phyloP scores from a whole-genome alignment of 352 stramenopile species.

The Phytopythium chamaehyphon region DNA sequence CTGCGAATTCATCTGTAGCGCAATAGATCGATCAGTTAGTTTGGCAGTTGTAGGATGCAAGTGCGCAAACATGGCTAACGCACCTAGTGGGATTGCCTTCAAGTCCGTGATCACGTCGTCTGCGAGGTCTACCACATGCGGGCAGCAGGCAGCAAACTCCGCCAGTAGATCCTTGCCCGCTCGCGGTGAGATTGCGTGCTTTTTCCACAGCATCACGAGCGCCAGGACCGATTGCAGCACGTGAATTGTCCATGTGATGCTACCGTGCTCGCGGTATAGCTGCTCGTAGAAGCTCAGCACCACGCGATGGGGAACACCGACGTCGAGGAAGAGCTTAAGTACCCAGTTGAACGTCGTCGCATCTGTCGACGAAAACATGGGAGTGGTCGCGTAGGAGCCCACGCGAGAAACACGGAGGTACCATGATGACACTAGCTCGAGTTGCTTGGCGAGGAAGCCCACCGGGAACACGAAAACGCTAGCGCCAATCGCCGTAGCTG shows the following conservation, averaged over 20 bases:
- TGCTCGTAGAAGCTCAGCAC: slow-evolving; percentile 80
- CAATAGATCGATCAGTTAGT: neutral
- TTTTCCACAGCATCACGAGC: slow-evolving; percentile 80
- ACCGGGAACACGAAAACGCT: slow-evolving; percentile 72
- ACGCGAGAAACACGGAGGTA: slow-evolving; percentile 63
- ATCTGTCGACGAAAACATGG: slow-evolving; percentile 47
- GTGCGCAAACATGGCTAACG: slow-evolving; percentile 10
- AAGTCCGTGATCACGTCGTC: slow-evolving; percentile 82
- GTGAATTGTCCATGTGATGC: slow-evolving; percentile 66
- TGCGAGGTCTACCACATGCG: slow-evolving; percentile 70
- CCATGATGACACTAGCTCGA: slow-evolving; percentile 79
- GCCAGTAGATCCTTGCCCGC: slow-evolving; percentile 60
- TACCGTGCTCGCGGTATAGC: slow-evolving; percentile 57
- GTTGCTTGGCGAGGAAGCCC: slow-evolving; percentile 60
- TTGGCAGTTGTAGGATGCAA: slow-evolving; percentile 1
- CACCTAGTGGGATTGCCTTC: slow-evolving; percentile 70
- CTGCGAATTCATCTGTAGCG: slow-evolving; percentile 52
- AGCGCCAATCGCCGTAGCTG: slow-evolving; percentile 16
- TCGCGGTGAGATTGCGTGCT: slow-evolving; percentile 67
- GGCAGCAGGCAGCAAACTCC: slow-evolving; percentile 75
- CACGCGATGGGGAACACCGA: slow-evolving; percentile 68
- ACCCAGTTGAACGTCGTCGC: slow-evolving; percentile 78
- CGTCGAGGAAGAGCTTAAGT: slow-evolving; percentile 77
- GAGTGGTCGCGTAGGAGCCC: slow-evolving; percentile 27
- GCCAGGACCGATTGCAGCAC: slow-evolving; percentile 71